Conservation (phyloP, 2,329 filamentous ascomycete genomes). For the Claviceps purpurea region DNA sequence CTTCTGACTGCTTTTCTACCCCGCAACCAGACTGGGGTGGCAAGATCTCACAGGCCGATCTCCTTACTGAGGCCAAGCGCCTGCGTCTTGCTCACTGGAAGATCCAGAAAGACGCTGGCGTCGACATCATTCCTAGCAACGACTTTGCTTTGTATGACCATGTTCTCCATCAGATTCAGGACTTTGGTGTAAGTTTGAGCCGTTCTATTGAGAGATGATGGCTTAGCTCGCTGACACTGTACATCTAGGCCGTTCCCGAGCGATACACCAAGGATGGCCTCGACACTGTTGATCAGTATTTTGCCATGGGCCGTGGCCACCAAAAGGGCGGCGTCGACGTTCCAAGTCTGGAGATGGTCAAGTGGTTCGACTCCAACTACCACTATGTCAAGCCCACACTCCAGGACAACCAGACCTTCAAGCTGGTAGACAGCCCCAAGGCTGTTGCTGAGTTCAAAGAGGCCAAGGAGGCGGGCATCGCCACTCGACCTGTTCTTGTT, state of each 20-base stretch:
- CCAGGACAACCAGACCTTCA: conserved; percentile 94
- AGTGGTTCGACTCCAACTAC: conserved; percentile 99
- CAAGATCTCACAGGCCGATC: conserved; percentile 84
- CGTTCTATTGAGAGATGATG: not conserved
- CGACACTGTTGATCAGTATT: conserved; percentile 87
- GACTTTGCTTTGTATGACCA: conserved; percentile 99
- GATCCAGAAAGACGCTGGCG: conserved; percentile 97
- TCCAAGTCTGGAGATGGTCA: conserved; percentile 95
- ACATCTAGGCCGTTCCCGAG: conserved; percentile 65
- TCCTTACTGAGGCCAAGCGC: conserved; percentile 90
- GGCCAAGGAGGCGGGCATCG: conserved; percentile 93
- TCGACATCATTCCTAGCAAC: conserved; percentile 97
- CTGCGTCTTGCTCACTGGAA: conserved; percentile 97
- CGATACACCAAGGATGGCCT: conserved; percentile 87
- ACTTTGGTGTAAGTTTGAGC: conserved; percentile 65
- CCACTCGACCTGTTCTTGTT: conserved; percentile 84
- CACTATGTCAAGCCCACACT: conserved; percentile 99
- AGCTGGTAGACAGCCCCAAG: conserved; percentile 77
- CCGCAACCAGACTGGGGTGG: conserved; percentile 56
- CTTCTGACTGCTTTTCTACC: conserved; percentile 11
- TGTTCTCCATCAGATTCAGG: conserved; percentile 93
- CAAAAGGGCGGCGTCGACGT: conserved; percentile 93
- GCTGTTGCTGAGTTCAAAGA: conserved; percentile 88
- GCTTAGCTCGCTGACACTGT: not conserved
- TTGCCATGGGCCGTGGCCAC: conserved; percentile 98